These are phyloP conservation scores for Colletotrichum endophyticum DNA, from an alignment of 2,329 filamentous ascomycete species.

Conservation along the genomic window DNA sequence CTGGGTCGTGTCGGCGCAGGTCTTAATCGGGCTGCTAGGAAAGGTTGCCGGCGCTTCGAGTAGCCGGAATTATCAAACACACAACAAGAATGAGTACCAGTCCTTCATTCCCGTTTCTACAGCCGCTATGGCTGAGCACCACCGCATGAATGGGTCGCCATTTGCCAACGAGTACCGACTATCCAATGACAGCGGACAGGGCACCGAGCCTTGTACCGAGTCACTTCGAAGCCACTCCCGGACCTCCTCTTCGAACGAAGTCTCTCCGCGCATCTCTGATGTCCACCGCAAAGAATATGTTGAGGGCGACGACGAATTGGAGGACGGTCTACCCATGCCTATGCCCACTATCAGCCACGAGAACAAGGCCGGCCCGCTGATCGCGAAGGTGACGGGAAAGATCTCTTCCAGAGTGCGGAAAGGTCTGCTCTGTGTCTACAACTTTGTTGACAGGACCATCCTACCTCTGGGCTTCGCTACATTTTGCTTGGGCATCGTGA, in stretches of 20 bases:
- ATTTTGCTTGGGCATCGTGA: slow-evolving; percentile 73
- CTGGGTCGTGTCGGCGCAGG: slow-evolving; percentile 73
- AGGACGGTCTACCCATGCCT: slow-evolving; percentile 43
- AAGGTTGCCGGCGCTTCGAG: slow-evolving; percentile 51
- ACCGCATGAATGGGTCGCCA: slow-evolving; percentile 34
- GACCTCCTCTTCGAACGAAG: slow-evolving; percentile 62
- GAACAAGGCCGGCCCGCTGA: slow-evolving; percentile 46
- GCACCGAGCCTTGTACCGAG: slow-evolving; percentile 72
- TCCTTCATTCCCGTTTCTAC: slow-evolving; percentile 68
- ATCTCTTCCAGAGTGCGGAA: slow-evolving; percentile 62
- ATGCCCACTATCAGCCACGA: slow-evolving; percentile 40
- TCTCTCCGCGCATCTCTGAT: slow-evolving; percentile 20
- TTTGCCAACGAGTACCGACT: slow-evolving; percentile 50
- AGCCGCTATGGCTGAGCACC: slow-evolving; percentile 57
- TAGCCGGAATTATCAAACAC: not conserved
- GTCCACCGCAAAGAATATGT: slow-evolving; percentile 48
- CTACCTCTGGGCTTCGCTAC: slow-evolving; percentile 79
- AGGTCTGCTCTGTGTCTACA: slow-evolving; percentile 64
- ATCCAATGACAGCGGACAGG: slow-evolving; percentile 76
- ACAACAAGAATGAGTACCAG: slow-evolving; percentile 49
- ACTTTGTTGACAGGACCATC: slow-evolving; percentile 76
- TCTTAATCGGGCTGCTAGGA: slow-evolving; percentile 70
- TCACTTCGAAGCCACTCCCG: slow-evolving; percentile 70
- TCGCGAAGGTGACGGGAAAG: slow-evolving; percentile 55
- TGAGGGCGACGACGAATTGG: slow-evolving; percentile 49